Evolutionary conservation across 768 basidiomycete species (phyloP).

Genomic region (Termitomyces sp.): DNA sequence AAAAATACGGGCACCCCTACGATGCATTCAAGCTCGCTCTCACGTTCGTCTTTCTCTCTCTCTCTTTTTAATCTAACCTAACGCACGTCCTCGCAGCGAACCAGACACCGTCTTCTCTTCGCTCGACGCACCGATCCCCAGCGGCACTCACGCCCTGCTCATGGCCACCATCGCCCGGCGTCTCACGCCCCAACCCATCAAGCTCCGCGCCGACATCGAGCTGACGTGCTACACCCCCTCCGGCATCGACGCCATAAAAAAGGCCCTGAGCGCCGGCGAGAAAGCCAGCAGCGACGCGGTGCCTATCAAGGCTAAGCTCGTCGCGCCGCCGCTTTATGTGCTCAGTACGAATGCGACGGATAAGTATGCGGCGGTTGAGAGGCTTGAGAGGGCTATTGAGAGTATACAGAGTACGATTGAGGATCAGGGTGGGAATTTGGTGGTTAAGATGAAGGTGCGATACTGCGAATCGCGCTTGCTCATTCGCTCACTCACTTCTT

Average conservation of each 20-base stretch:
- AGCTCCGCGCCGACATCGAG: constrained; percentile 96
- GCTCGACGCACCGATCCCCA: constrained; percentile 50
- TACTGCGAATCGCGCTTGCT: background rate
- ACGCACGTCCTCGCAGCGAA: constrained; percentile 20
- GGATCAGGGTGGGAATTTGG: constrained; percentile 75
- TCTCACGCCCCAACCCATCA: constrained; percentile 97
- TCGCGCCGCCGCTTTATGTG: constrained; percentile 95
- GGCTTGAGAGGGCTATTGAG: constrained; percentile 91
- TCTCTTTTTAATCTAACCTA: too few relatives aligned
- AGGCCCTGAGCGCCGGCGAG: constrained; percentile 86
- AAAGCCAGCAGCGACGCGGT: constrained; percentile 82
- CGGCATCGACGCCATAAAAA: constrained; percentile 96
- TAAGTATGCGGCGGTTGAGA: constrained; percentile 91
- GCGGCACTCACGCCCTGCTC: constrained; percentile 57
- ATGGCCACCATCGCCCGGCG: constrained; percentile 86
- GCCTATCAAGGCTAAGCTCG: constrained; percentile 94
- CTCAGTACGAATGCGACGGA: constrained; percentile 95
- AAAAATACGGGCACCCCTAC: constrained; percentile 91
- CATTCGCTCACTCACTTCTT: too few relatives aligned
- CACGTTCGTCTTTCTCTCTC: constrained; percentile 49
- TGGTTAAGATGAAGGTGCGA: constrained; percentile 93
- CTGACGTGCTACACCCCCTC: constrained; percentile 93
- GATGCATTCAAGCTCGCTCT: constrained; percentile 98
- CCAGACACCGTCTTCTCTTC: constrained; percentile 74
- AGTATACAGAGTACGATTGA: constrained; percentile 83